phyloP scores from a whole-genome alignment of 2,329 filamentous ascomycete species.

The Fusarium torulosum region DNA sequence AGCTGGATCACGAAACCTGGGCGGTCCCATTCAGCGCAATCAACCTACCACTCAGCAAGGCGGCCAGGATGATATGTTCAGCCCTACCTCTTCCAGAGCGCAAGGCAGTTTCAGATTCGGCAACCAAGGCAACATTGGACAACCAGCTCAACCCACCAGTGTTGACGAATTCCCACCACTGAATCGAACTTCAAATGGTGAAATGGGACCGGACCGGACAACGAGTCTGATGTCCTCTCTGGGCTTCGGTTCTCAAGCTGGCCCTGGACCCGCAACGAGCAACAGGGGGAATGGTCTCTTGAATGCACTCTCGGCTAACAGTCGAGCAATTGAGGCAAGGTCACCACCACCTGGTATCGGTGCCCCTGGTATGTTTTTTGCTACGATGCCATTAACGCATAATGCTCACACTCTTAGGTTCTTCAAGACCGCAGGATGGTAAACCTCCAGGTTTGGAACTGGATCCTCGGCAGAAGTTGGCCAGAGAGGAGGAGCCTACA shows the following conservation, averaged over 20 bases:
- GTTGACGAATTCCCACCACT: slow-evolving; percentile 74
- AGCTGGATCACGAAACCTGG: slow-evolving; percentile 62
- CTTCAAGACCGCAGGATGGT: slow-evolving; percentile 59
- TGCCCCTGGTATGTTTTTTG: slow-evolving; percentile 51
- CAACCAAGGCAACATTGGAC: slow-evolving; percentile 58
- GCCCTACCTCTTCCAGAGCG: slow-evolving; percentile 58
- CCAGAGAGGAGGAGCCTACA: slow-evolving; percentile 57
- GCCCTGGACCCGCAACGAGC: slow-evolving; percentile 53
- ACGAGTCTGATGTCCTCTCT: slow-evolving; percentile 66
- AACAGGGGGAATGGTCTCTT: slow-evolving; percentile 71
- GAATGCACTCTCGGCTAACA: slow-evolving; percentile 73
- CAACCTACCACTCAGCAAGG: slow-evolving; percentile 65
- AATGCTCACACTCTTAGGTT: slow-evolving; percentile 47
- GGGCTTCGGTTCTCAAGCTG: slow-evolving; percentile 64
- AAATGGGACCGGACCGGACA: slow-evolving; percentile 68
- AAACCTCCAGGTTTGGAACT: slow-evolving; percentile 58
- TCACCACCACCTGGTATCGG: slow-evolving; percentile 63
- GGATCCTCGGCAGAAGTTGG: slow-evolving; percentile 60
- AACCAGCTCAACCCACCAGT: slow-evolving; percentile 62
- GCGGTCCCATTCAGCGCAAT: slow-evolving; percentile 64
- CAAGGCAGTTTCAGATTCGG: slow-evolving; percentile 68
- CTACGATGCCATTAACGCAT: not conserved
- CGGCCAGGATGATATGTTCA: slow-evolving; percentile 63
- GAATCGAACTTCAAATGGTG: slow-evolving; percentile 68
- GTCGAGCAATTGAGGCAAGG: slow-evolving; percentile 62